A percentile compares a stretch with the other conserved stretches of the same genome.
These are phyloP conservation scores for Paramecium bursaria DNA, from an alignment of 73 alveolate species.

Conservation along the genomic window DNA sequence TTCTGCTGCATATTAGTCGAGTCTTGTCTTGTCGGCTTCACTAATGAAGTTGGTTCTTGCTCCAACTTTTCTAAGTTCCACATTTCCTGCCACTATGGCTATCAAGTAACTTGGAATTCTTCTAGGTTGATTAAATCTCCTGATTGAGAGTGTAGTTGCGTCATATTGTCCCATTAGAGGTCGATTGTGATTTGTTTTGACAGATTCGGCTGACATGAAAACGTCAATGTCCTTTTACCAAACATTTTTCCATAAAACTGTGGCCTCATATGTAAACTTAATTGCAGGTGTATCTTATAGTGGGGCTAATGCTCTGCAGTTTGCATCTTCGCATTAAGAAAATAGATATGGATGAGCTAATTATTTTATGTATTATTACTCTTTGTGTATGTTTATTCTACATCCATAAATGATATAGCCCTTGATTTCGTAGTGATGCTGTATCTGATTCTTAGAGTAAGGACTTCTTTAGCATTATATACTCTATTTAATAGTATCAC, in stretches of 20 bases:
- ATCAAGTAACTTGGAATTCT: constrained; percentile 80
- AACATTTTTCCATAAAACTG: constrained; percentile 60
- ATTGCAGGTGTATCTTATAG: constrained; percentile 92
- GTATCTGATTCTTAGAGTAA: constrained; percentile 1
- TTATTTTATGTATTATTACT: background rate
- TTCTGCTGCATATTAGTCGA: constrained; percentile 69
- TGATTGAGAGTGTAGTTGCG: constrained; percentile 68
- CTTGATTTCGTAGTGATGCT: constrained; percentile 11
- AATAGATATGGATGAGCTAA: constrained; percentile 82
- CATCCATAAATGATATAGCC: constrained; percentile 29
- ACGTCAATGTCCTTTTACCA: constrained; percentile 72
- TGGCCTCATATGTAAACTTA: constrained; percentile 82
- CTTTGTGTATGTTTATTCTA: constrained; percentile 39
- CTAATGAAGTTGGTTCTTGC: constrained; percentile 75
- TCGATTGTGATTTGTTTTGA: background rate
- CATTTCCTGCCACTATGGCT: constrained; percentile 86
- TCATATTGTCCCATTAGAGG: constrained; percentile 53
- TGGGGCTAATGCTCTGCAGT: constrained; percentile 91
- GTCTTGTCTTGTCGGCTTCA: constrained; percentile 77
- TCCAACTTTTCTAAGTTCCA: constrained; percentile 68
- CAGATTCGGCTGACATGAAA: constrained; percentile 76
- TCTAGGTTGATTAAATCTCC: too few relatives aligned
- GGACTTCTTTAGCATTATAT: background rate
- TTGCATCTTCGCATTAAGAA: constrained; percentile 89
- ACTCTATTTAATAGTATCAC: background rate